Conservation (phyloP, 108 stramenopile species). For the Nannochloropsis salina region DNA sequence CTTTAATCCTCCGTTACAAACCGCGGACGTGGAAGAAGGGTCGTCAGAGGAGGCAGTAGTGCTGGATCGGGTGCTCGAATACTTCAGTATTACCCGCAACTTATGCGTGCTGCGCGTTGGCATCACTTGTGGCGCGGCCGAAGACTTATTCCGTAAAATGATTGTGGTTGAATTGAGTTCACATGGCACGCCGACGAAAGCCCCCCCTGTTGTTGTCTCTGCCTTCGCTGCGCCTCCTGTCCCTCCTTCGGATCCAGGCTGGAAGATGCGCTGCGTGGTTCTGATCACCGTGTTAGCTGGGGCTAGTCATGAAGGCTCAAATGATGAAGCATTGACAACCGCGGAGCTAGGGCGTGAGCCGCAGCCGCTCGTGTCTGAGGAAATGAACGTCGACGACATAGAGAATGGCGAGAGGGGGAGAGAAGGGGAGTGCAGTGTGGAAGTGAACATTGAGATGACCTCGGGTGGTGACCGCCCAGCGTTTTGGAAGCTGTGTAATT, state of each 20-base stretch:
- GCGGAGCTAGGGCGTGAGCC: not conserved
- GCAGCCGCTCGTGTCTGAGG: not conserved
- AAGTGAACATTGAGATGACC: constrained; percentile 48
- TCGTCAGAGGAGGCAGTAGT: constrained; percentile 31
- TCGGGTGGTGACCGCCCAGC: constrained; percentile 45
- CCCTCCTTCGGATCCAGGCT: constrained; percentile 8
- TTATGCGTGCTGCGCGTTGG: constrained; percentile 16
- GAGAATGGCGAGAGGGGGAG: constrained; percentile 18
- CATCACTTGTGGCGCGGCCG: not conserved
- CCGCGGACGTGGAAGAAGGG: constrained; percentile 24
- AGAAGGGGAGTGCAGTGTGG: constrained; percentile 23
- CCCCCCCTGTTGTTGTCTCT: not conserved
- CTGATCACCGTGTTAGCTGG: constrained; percentile 23
- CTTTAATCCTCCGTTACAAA: not conserved
- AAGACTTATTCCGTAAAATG: not conserved
- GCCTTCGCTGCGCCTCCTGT: not conserved
- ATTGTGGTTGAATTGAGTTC: not conserved
- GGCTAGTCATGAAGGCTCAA: constrained; percentile 60
- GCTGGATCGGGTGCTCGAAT: constrained; percentile 45
- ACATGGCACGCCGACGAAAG: not conserved
- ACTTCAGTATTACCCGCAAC: constrained; percentile 46
- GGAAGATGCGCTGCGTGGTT: constrained; percentile 25
- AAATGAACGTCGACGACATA: not conserved
- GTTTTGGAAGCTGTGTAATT: constrained; percentile 58
- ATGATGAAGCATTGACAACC: constrained; percentile 27